Conservation (phyloP, 1,284 basidiomycete genomes). For the Golubevia sp. region DNA sequence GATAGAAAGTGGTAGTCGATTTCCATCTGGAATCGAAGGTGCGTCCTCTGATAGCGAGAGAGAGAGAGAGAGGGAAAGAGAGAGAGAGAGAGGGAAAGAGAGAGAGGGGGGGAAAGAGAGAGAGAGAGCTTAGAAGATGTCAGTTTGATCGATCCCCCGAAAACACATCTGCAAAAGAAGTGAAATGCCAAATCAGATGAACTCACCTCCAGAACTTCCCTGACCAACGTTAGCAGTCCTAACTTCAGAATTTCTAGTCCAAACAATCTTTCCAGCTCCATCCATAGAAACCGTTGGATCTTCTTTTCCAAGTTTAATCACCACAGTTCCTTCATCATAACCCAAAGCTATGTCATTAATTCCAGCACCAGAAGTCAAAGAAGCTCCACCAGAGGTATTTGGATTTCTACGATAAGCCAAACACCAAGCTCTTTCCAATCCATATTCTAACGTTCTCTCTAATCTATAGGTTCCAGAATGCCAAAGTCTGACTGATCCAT, state of each 20-base stretch:
- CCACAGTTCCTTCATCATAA: constrained; percentile 57
- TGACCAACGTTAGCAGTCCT: constrained; percentile 45
- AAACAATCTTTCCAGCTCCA: constrained; percentile 54
- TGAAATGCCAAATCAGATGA: not conserved
- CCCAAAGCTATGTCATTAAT: constrained; percentile 44
- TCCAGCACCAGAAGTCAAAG: not conserved
- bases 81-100: constrained; percentile 10
- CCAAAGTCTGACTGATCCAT: constrained; percentile 61
- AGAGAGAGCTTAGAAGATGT: not conserved
- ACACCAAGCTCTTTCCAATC: constrained; percentile 59
- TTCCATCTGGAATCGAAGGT: constrained; percentile 46
- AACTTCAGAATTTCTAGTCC: constrained; percentile 55
- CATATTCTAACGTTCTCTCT: constrained; percentile 60
- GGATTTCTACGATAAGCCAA: constrained; percentile 51
- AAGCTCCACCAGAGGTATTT: constrained; percentile 22
- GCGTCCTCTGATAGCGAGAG: constrained; percentile 16
- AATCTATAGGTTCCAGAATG: constrained; percentile 60
- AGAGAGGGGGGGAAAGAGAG: not conserved
- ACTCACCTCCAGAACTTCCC: not conserved
- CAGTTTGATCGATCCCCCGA: too few relatives aligned
- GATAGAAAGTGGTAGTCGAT: constrained; percentile 38
- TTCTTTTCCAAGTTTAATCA: constrained; percentile 60
- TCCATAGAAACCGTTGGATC: constrained; percentile 61
- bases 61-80: constrained; percentile 19
- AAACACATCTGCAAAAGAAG: not conserved